phyloP scores from a whole-genome alignment of 331 rosid species.

The Saraca asoca region DNA sequence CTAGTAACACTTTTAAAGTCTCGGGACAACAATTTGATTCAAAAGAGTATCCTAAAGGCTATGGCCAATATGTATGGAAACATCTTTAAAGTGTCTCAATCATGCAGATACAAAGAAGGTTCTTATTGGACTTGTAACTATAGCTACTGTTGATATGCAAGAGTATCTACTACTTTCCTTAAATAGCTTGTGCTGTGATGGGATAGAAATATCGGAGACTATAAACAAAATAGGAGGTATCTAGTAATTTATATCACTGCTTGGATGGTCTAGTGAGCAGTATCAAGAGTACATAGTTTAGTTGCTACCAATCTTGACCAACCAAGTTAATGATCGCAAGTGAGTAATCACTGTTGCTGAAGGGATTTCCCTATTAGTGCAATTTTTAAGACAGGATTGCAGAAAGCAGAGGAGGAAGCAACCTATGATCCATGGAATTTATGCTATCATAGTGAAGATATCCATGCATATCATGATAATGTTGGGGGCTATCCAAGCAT shows the following conservation, averaged over 20 bases:
- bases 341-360: constrained; percentile 99
- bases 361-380: constrained; percentile 94
- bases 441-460: constrained; percentile 96
- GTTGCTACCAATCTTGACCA: constrained; percentile 76
- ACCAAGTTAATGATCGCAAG: constrained; percentile 92
- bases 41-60: too few species aligned
- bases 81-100: too few species aligned
- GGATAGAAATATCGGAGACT: too few species aligned
- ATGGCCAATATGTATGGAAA: too few species aligned
- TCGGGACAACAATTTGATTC: too few species aligned
- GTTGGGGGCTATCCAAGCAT: constrained; percentile 93
- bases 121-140: too few species aligned
- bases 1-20: too few species aligned
- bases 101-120: too few species aligned
- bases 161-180: constrained; percentile 67
- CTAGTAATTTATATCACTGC: too few species aligned
- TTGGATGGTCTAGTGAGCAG: too few species aligned
- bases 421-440: constrained; percentile 89
- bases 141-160: constrained; percentile 85
- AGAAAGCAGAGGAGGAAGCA: constrained; percentile 90
- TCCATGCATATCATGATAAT: constrained; percentile 93
- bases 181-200: constrained; percentile 79
- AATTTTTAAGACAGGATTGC: constrained; percentile 86
- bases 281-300: constrained; percentile 92
- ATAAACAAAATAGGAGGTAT: too few species aligned